These are phyloP conservation scores for Neoscytalidium dimidiatum DNA, from an alignment of 2,329 filamentous ascomycete species.

Conservation along the genomic window DNA sequence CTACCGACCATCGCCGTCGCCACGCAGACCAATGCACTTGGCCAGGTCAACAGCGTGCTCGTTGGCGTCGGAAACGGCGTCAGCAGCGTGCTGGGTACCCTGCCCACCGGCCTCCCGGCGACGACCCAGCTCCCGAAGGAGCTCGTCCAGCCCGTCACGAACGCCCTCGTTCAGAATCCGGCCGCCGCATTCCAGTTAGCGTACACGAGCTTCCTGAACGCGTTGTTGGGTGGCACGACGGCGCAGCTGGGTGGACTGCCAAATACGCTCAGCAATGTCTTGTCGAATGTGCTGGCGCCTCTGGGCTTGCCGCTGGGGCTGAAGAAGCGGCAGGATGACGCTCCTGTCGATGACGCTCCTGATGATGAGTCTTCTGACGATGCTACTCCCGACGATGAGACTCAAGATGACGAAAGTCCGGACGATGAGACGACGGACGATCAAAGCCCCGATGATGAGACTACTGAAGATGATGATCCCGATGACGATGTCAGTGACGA, in stretches of 20 bases:
- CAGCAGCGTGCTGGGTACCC: neutral
- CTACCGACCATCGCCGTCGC: neutral
- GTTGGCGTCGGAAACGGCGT: neutral
- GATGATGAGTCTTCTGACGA: neutral
- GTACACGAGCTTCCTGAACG: neutral
- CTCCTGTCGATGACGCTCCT: neutral
- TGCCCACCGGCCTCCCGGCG: neutral
- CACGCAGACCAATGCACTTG: neutral
- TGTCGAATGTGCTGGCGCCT: neutral
- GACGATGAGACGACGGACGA: neutral
- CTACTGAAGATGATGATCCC: neutral
- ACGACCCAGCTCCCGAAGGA: neutral
- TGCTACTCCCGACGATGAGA: neutral
- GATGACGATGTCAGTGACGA: neutral
- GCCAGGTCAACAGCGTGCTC: neutral
- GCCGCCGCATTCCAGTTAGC: neutral
- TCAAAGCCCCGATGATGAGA: neutral
- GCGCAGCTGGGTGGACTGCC: neutral
- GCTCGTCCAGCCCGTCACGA: neutral
- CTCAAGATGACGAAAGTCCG: neutral
- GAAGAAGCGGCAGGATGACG: neutral
- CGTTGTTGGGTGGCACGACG: neutral
- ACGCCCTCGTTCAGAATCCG: neutral
- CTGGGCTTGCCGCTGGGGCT: neutral
- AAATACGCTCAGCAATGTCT: neutral